phyloP scores from a whole-genome alignment of 2,329 filamentous ascomycete species.

The Colletotrichum horii region DNA sequence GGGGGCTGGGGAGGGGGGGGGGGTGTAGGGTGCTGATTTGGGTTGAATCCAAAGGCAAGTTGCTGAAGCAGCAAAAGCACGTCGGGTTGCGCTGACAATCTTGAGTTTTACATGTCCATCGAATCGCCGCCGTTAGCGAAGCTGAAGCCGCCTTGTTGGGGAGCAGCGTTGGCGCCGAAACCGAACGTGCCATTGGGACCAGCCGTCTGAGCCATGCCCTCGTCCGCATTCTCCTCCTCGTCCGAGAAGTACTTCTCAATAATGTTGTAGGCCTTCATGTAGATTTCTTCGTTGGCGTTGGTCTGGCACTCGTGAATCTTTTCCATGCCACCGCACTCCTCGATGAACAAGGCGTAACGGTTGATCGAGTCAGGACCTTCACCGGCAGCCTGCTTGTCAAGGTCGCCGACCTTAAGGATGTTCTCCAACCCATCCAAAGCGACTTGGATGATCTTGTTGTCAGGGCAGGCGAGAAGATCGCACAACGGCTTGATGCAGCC shows the following conservation, averaged over 20 bases:
- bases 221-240: conserved; percentile 92
- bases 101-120: conserved; percentile 66
- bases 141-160: conserved; percentile 84
- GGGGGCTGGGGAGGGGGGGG: background rate
- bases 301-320: conserved; percentile 99
- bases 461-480: conserved; percentile 91
- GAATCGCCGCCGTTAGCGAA: conserved; percentile 77
- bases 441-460: conserved; percentile 99
- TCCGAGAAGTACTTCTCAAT: conserved; percentile 99
- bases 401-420: conserved; percentile 98
- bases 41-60: background rate
- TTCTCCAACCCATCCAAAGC: conserved; percentile 98
- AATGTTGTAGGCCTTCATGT: conserved; percentile 99
- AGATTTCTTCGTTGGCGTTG: conserved; percentile 99
- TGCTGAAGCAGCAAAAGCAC: background rate
- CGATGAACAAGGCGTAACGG: conserved; percentile 96
- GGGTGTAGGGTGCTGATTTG: background rate
- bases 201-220: conserved; percentile 74
- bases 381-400: conserved; percentile 91
- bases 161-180: conserved; percentile 69
- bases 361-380: conserved; percentile 83
- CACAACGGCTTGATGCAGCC: conserved; percentile 98
- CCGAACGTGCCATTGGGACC: conserved; percentile 77
- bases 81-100: background rate
- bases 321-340: conserved; percentile 99